phyloP scores from a whole-genome alignment of 371 early-diverging fungal species.

The Saksenaea oblongispora region DNA sequence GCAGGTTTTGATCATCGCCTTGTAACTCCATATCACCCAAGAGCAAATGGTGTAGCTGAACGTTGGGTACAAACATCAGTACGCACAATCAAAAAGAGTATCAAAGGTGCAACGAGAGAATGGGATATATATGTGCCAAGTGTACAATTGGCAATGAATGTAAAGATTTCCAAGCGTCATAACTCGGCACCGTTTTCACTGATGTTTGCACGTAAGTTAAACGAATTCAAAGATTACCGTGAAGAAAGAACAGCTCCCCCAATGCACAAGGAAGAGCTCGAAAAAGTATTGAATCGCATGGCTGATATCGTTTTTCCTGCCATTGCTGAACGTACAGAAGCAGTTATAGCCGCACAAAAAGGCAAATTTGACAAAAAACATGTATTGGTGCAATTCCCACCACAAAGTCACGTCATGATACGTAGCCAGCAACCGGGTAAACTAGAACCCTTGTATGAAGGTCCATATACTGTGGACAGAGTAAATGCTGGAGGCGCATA shows the following conservation, averaged over 20 bases:
- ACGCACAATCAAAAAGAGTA: conserved; percentile 11
- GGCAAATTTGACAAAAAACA: conserved; percentile 12
- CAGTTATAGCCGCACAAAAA: not conserved
- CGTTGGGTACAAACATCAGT: conserved; percentile 17
- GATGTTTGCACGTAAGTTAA: conserved; percentile 25
- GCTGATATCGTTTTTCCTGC: conserved; percentile 22
- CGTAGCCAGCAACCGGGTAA: not conserved
- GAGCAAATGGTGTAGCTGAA: conserved; percentile 28
- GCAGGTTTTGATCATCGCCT: conserved; percentile 19
- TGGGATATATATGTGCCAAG: conserved; percentile 23
- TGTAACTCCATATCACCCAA: conserved; percentile 21
- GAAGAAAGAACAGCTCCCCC: not conserved
- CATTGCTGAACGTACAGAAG: conserved; percentile 16
- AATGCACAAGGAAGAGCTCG: conserved; percentile 7
- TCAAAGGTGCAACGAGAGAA: conserved; percentile 12
- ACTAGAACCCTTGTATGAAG: conserved; percentile 13
- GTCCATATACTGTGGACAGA: conserved; percentile 19
- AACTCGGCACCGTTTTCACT: conserved; percentile 7
- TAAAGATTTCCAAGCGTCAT: not conserved
- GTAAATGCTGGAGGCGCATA: conserved; percentile 18
- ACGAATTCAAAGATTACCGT: conserved; percentile 17
- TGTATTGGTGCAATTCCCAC: conserved; percentile 4
- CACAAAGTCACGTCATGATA: conserved; percentile 9
- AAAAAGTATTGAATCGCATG: conserved; percentile 16
- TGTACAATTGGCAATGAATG: conserved; percentile 12